Conservation (phyloP, 2,329 filamentous ascomycete genomes). For the Bimuria novae-zelandiae region DNA sequence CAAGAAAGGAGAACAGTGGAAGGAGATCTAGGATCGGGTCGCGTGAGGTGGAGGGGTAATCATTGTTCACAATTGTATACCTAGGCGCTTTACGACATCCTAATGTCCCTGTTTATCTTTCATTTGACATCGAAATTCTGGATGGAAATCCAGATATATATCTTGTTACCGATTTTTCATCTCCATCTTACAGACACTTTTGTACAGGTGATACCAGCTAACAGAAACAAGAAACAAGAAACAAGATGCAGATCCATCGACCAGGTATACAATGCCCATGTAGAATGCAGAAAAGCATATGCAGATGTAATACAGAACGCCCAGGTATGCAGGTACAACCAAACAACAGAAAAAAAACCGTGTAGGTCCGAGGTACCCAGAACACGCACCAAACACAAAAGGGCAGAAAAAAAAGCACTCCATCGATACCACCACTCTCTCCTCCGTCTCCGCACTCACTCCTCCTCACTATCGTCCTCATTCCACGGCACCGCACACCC, state of each 20-base stretch:
- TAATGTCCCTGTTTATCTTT: not conserved
- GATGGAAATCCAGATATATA: no score
- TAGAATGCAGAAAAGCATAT: no score
- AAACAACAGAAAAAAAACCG: no score
- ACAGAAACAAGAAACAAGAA: no score
- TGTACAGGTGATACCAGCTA: no score
- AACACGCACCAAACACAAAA: not conserved
- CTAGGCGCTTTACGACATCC: slow-evolving; percentile 1
- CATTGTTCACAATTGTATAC: slow-evolving; percentile 3
- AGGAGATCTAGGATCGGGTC: not conserved
- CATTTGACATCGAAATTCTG: not conserved
- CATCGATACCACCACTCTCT: not conserved
- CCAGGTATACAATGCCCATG: no score
- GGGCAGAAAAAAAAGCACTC: not conserved
- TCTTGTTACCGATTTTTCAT: no score
- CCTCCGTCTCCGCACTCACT: slow-evolving; percentile 1
- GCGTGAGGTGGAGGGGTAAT: not conserved
- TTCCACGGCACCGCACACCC: slow-evolving; percentile 24
- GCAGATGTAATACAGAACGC: no score
- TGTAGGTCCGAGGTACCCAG: no score
- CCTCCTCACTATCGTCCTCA: slow-evolving; percentile 9
- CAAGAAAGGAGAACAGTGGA: not conserved
- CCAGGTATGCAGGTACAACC: no score
- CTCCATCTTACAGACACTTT: no score
- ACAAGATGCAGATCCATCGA: no score